Evolutionary conservation across 345 rosid species (phyloP).

Genomic region (Euphorbia lathyris): DNA sequence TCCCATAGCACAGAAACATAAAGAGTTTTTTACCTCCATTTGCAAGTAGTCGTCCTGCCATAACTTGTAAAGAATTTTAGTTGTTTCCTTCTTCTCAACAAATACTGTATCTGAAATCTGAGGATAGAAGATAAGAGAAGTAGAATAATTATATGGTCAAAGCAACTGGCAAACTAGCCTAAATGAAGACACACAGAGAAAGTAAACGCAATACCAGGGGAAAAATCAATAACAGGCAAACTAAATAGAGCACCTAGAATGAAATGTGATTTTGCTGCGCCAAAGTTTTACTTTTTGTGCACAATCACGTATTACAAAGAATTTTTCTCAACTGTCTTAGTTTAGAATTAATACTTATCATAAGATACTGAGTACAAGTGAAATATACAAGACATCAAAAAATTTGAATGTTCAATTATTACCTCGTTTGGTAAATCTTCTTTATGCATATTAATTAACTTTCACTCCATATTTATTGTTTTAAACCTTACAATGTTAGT

Average conservation of each 20-base stretch:
- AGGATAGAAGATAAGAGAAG: neutral
- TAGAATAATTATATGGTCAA: neutral
- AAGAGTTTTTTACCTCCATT: constrained; percentile 62
- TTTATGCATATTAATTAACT: neutral
- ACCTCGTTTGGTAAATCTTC: neutral
- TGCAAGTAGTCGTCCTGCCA: constrained; percentile 81
- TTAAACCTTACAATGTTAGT: neutral
- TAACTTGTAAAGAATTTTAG: constrained; percentile 57
- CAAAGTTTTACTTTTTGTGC: neutral
- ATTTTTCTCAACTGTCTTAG: neutral
- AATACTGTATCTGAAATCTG: constrained; percentile 67
- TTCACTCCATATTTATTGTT: neutral
- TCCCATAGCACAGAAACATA: neutral
- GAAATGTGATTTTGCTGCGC: neutral
- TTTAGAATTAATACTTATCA: neutral
- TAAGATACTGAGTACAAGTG: no score
- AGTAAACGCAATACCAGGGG: neutral
- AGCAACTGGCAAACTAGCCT: neutral
- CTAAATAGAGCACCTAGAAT: neutral
- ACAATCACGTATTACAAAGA: neutral
- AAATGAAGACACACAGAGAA: neutral
- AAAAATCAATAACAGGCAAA: neutral
- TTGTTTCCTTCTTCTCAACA: constrained; percentile 63
- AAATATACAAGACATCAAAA: no score
- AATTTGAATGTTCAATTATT: neutral